Base-by-base conservation (phyloP, 2,329 filamentous ascomycete genomes). In the Fusarium devonianum region DNA sequence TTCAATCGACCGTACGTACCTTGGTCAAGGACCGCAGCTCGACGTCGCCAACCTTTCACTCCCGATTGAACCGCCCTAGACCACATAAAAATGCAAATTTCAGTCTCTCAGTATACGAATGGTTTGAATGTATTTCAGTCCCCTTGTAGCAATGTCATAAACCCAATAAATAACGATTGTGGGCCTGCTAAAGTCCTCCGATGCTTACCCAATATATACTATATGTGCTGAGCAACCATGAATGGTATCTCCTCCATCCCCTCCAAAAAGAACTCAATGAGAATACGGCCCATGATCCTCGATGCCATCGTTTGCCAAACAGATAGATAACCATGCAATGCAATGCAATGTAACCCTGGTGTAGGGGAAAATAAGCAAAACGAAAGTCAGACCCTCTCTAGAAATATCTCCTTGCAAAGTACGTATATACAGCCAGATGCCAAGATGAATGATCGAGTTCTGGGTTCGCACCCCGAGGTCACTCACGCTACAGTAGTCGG, bases 301-400 rank as follows among this genome's bases (percentile, higher is more conserved):
- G 32, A 47, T 35, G 47, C 38, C 35, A 42, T 55, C 49, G 47
- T 43, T 51, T 47, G 44, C 45, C 45, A 39, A 51, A 48, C 37
- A 28, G 30, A 36, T 23, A 56, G 42, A 53, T 48, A 56, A 29
- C 51, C 58, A 46, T 46, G 60, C 60, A 59, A 62, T 62, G 60
- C 60, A 60, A 53, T 46, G 60, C 60, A 59, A 62, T 62, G 60
- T 60, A 60, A 53, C 43, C 60, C 49, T 44, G 46, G 49, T 56
- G 42, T 12, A 12, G 23, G 23, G 21, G n/a, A 26, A 26, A 59
- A 35, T 19, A 49, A 49, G 32, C 28, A 56, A 40, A 40, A 29
- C 17, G n/a, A 35, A 18, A 58, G 29, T 22, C 42, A 42, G 40
- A 55, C 45, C 51, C 53, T 55, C 49, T 59, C 56, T 25, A 51